Percentiles rank a stretch among this genome's conserved stretches.
Conservation (phyloP, 2,329 filamentous ascomycete species). For the Fusarium armeniacum region DNA sequence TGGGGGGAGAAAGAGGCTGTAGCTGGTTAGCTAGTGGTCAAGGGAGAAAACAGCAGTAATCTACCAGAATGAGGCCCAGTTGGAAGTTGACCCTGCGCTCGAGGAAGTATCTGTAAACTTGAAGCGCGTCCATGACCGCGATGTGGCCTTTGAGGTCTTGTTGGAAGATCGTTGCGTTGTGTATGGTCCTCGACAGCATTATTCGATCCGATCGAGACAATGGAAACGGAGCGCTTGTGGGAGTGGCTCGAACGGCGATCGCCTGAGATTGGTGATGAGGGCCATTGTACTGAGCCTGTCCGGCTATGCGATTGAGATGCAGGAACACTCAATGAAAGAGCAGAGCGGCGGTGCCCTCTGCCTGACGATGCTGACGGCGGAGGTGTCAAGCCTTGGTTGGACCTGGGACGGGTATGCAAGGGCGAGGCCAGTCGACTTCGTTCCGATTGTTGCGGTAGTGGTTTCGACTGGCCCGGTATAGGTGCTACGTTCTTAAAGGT, state of each 20-base stretch:
- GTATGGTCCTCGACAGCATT: slow-evolving; percentile 63
- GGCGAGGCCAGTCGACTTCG: slow-evolving; percentile 60
- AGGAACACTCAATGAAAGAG: slow-evolving; percentile 73
- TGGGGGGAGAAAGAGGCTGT: slow-evolving; percentile 57
- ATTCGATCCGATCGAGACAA: slow-evolving; percentile 79
- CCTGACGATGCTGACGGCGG: slow-evolving; percentile 57
- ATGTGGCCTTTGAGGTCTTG: slow-evolving; percentile 63
- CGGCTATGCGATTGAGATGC: slow-evolving; percentile 61
- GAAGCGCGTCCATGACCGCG: slow-evolving; percentile 82
- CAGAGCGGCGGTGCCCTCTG: slow-evolving; percentile 73
- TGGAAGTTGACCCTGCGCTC: slow-evolving; percentile 60
- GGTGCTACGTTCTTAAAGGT: slow-evolving; percentile 90
- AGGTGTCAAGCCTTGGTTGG: slow-evolving; percentile 61
- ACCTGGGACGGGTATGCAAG: slow-evolving; percentile 59
- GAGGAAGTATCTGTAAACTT: slow-evolving; percentile 78
- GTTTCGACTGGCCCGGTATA: slow-evolving; percentile 54
- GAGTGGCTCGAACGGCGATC: slow-evolving; percentile 63
- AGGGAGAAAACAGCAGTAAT: slow-evolving; percentile 32
- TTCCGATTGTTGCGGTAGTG: slow-evolving; percentile 47
- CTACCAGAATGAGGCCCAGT: slow-evolving; percentile 58
- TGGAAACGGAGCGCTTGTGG: slow-evolving; percentile 84
- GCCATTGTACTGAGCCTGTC: slow-evolving; percentile 64
- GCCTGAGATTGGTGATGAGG: slow-evolving; percentile 50
- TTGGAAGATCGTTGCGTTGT: slow-evolving; percentile 59
- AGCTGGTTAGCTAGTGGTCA: slow-evolving; percentile 30